Evolutionary conservation across 352 stramenopile genomes (phyloP).

Genomic region (Thraustochytrium striatum): DNA sequence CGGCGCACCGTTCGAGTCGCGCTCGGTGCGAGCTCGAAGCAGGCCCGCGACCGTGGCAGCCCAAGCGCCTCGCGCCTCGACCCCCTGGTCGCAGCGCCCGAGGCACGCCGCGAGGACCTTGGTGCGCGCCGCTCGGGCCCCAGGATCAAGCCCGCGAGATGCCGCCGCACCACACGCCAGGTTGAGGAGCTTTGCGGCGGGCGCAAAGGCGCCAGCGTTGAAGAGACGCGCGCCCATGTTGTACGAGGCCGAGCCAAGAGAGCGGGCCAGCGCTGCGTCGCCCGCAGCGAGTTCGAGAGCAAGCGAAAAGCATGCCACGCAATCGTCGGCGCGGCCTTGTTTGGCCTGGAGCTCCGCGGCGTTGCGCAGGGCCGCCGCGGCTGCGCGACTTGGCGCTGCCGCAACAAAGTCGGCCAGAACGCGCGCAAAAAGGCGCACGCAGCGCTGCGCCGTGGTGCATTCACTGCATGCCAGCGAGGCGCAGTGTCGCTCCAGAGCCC

Average conservation of each 20-base stretch:
- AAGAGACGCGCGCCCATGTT: slow-evolving; percentile 16
- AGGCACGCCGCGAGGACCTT: slow-evolving; percentile 10
- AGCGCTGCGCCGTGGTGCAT: no score
- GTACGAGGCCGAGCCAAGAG: neutral
- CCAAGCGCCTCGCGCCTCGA: neutral
- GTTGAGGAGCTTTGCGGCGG: no score
- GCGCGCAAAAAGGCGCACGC: no score
- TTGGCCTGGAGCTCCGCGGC: neutral
- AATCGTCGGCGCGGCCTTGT: neutral
- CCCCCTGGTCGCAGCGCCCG: neutral
- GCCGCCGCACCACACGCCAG: no score
- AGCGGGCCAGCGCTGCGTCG: neutral
- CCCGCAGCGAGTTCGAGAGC: neutral
- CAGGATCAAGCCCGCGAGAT: no score
- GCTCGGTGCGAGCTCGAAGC: no score
- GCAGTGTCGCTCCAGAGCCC: no score
- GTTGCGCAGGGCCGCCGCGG: neutral
- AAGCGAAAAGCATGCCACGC: neutral
- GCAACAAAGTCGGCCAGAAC: no score
- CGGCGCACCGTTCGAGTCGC: no score
- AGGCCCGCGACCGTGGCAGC: neutral
- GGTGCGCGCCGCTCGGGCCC: neutral
- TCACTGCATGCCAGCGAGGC: no score
- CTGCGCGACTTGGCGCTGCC: neutral
- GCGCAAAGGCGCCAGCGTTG: neutral